A percentile compares a stretch with the other conserved stretches of the same genome.
Evolutionary conservation across 306 rosid genomes (phyloP).

Genomic region (Fagus crenata): DNA sequence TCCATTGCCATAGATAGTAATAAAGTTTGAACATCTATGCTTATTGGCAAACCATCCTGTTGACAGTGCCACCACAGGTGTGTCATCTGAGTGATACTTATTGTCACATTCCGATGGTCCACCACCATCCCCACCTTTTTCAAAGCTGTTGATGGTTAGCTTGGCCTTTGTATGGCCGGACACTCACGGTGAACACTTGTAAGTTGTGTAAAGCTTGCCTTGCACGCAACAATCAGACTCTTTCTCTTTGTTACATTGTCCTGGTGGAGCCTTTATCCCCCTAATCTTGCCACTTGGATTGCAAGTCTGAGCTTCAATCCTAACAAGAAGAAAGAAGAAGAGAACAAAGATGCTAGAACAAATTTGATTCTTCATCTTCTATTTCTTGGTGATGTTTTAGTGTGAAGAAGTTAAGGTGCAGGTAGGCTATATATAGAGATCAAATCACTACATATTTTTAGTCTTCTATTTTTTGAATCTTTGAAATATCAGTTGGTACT

Average conservation of each 20-base stretch:
- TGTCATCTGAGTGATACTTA: too few relatives aligned
- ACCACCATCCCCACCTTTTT: neutral
- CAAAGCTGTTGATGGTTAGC: too few relatives aligned
- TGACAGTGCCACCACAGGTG: constrained; percentile 35
- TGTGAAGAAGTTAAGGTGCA: neutral
- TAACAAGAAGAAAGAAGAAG: neutral
- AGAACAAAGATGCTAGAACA: constrained; percentile 1
- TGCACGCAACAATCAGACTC: constrained; percentile 17
- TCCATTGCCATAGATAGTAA: constrained; percentile 31
- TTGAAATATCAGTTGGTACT: too few relatives aligned
- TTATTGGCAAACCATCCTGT: too few relatives aligned
- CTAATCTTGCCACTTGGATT: neutral
- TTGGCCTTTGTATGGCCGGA: neutral
- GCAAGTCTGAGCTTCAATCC: constrained; percentile 2
- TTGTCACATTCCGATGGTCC: too few relatives aligned
- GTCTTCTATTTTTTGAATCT: too few relatives aligned
- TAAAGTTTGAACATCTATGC: neutral
- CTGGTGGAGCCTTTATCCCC: constrained; percentile 4
- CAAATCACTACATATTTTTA: too few relatives aligned
- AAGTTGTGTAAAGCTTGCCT: constrained; percentile 15
- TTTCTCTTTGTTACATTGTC: constrained; percentile 22
- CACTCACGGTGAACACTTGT: constrained; percentile 22
- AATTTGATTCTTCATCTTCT: too few relatives aligned
- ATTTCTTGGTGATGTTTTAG: too few relatives aligned
- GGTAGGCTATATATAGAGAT: too few relatives aligned